Conservation (phyloP, 352 stramenopile species). For the Globisporangium nunn region DNA sequence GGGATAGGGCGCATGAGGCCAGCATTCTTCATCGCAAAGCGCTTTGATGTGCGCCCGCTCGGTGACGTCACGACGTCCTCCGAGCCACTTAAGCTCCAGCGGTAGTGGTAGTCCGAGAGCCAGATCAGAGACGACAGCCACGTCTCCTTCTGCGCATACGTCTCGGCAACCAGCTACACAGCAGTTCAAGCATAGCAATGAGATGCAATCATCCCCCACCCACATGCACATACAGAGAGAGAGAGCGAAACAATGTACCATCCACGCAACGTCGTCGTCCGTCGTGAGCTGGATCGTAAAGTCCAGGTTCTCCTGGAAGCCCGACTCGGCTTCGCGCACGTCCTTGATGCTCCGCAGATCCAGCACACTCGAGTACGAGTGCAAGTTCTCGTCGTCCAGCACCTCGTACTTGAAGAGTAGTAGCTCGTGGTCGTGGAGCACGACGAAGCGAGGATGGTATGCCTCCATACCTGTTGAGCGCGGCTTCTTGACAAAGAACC, state of each 20-base stretch:
- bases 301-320: constrained; percentile 76
- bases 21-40: constrained; percentile 34
- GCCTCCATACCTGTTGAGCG: constrained; percentile 52
- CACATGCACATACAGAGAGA: neutral
- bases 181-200: neutral
- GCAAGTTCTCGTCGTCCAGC: constrained; percentile 55
- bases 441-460: constrained; percentile 81
- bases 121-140: constrained; percentile 82
- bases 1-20: constrained; percentile 41
- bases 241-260: constrained; percentile 36
- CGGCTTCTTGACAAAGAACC: constrained; percentile 83
- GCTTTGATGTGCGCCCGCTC: constrained; percentile 27
- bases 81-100: constrained; percentile 13
- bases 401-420: constrained; percentile 87
- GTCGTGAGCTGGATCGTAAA: constrained; percentile 83
- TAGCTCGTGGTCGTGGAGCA: constrained; percentile 69
- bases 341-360: constrained; percentile 76
- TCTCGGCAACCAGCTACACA: constrained; percentile 56
- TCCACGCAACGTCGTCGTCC: constrained; percentile 62
- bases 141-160: constrained; percentile 77
- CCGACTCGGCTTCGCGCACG: constrained; percentile 72
- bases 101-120: constrained; percentile 82
- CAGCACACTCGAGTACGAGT: constrained; percentile 58
- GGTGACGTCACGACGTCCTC: constrained; percentile 9
- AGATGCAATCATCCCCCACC: neutral